These are phyloP conservation scores for Aspergillus bridgeri DNA, from an alignment of 495 filamentous ascomycete species.

Conservation along the genomic window DNA sequence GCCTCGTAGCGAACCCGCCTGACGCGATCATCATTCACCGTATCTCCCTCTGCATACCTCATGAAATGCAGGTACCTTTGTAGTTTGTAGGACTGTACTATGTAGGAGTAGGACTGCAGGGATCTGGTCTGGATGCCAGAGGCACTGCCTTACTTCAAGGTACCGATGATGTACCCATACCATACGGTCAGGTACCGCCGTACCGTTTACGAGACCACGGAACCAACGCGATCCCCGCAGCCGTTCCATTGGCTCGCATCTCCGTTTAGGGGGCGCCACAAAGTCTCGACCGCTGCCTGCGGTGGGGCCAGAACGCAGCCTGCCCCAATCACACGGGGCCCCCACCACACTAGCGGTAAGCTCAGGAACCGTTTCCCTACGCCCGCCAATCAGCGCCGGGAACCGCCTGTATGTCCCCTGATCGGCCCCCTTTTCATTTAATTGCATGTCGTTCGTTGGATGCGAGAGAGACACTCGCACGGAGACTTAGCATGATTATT, in stretches of 20 bases:
- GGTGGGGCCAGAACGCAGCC: conserved; percentile 5
- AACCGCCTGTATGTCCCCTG: conserved; percentile 7
- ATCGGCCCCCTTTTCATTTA: conserved; percentile 22
- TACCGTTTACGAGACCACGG: conserved; percentile 5
- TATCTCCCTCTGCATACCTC: no score
- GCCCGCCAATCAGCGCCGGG: not conserved
- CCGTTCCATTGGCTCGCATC: not conserved
- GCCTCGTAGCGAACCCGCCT: no score
- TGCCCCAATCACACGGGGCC: conserved; percentile 9
- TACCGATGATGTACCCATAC: no score
- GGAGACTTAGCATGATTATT: conserved; percentile 3
- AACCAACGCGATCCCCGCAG: not conserved
- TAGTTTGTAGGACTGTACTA: not conserved
- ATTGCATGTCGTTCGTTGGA: conserved; percentile 8
- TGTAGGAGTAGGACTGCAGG: no score
- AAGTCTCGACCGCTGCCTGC: conserved; percentile 11
- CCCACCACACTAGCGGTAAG: not conserved
- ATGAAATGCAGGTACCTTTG: no score
- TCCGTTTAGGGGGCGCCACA: not conserved
- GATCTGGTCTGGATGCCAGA: no score
- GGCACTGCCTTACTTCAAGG: not conserved
- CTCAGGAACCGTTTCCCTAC: conserved; percentile 15
- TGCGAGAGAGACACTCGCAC: not conserved
- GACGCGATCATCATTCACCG: no score
- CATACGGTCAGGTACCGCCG: not conserved